Evolutionary conservation across 2,329 filamentous ascomycete genomes (phyloP).

Genomic region (Ascochyta lentis): DNA sequence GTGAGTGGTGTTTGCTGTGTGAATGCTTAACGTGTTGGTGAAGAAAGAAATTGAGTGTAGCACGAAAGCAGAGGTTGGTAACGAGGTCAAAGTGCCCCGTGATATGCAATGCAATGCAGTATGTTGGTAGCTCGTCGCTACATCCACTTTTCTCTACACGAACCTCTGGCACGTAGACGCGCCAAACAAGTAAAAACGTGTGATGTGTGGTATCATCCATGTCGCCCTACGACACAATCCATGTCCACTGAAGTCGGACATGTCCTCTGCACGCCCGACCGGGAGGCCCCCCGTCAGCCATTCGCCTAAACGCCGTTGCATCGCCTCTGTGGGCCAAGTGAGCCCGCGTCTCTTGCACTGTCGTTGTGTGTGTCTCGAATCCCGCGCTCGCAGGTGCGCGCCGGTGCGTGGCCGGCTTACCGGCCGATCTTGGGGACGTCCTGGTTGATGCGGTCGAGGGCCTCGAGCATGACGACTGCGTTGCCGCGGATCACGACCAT

Average conservation of each 20-base stretch:
- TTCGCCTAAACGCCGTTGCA: constrained; percentile 30
- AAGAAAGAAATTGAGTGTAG: too few species aligned
- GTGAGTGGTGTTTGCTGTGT: background rate
- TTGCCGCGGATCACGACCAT: constrained; percentile 98
- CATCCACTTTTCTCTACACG: constrained; percentile 22
- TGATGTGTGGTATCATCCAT: constrained; percentile 35
- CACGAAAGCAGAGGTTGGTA: background rate
- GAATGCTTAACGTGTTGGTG: background rate
- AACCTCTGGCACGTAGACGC: constrained; percentile 12
- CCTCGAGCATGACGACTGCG: constrained; percentile 96
- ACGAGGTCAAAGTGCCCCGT: background rate
- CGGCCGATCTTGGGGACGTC: constrained; percentile 44
- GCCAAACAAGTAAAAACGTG: constrained; percentile 13
- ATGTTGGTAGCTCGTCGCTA: constrained; percentile 1
- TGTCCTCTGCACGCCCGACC: constrained; percentile 5
- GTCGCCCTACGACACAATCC: constrained; percentile 25
- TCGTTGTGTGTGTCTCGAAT: background rate
- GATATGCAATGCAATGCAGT: background rate
- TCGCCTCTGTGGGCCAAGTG: constrained; percentile 4
- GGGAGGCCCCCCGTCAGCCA: constrained; percentile 18
- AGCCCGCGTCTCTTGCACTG: too few species aligned
- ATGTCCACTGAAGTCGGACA: constrained; percentile 29
- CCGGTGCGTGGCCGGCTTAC: constrained; percentile 14
- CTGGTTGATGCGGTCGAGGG: constrained; percentile 47
- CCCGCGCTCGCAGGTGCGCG: background rate